Percentiles rank a stretch among this genome's conserved stretches.
phyloP scores from a whole-genome alignment of 2,329 filamentous ascomycete genomes.

The Dactylella cylindrospora region DNA sequence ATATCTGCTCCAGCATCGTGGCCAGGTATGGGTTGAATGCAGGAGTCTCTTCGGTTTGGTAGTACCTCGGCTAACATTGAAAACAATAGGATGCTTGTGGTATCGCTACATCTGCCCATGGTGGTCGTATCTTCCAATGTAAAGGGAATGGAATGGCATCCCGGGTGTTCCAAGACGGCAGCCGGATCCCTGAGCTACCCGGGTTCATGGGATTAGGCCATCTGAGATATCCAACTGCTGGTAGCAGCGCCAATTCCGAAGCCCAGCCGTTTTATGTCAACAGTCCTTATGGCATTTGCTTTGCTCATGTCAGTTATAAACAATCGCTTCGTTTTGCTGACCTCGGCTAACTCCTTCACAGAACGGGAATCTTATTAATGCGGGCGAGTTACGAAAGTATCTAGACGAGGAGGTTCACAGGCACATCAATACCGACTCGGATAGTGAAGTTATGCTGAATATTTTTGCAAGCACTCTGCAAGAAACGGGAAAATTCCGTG shows the following conservation, averaged over 20 bases:
- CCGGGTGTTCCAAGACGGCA: constrained; percentile 80
- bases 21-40: constrained; percentile 52
- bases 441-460: constrained; percentile 85
- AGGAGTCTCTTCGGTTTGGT: constrained; percentile 50
- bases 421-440: constrained; percentile 87
- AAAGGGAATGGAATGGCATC: constrained; percentile 88
- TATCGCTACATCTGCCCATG: constrained; percentile 72
- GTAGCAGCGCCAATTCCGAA: constrained; percentile 79
- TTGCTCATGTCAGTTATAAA: constrained; percentile 56
- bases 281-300: constrained; percentile 76
- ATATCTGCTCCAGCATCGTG: constrained; percentile 66
- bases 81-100: constrained; percentile 70
- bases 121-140: constrained; percentile 81
- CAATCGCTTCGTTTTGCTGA: not conserved
- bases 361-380: constrained; percentile 88
- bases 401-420: constrained; percentile 77
- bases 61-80: not conserved
- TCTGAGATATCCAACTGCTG: constrained; percentile 84
- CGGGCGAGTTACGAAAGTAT: constrained; percentile 67
- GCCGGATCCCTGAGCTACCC: constrained; percentile 70
- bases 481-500: constrained; percentile 76
- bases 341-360: constrained; percentile 53
- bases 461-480: constrained; percentile 81
- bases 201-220: constrained; percentile 87
- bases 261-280: constrained; percentile 94